Base-by-base conservation (phyloP, 2,329 filamentous ascomycete genomes). In the Penicillium brasilianum region DNA sequence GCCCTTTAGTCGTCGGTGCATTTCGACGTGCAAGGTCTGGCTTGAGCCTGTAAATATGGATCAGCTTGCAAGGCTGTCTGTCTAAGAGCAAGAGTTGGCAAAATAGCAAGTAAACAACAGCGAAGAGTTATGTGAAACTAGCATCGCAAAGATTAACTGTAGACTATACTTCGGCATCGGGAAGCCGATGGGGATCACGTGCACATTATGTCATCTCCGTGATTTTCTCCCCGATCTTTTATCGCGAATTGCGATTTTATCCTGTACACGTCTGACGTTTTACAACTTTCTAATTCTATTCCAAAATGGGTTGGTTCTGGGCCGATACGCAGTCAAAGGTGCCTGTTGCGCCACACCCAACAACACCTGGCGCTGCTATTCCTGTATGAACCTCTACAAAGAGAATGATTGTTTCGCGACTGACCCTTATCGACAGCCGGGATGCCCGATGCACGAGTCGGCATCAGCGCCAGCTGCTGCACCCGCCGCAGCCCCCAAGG, bases 301-400 rank as follows among this genome's bases (percentile, higher is more conserved):
- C 58, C 62, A 71, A 68, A 60, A 90, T 90, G 88, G 88, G 88
- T 71, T 90, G 87, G 87, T 90, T 90, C 70, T 90, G 88, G 88
- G 86, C 87, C 78, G 86, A 89, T 62, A 71, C 79, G 20, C 74
- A 76, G 57, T 67, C 80, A 57, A 74, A 75, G 58, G 62, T 71
- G 60, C 74, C 78, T 65, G 66, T 69, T 69, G 79, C 81, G 64
- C 82, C 83, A 63, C 65, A 83, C 82, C 71, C 80, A 78, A 61
- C 75, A 81, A 73, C 73, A 63, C 75, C 81, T 53, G 77, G 78
- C 68, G 81, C 80, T 58, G 75, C 83, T 69, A 84, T 85, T 78
- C 85, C 86, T 51, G 86, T 88, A 80, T 65, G 81, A 25, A 74
- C 10, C 46, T 25, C 28, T 44, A 4, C 57, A 32, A 13, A 25